phyloP scores from a whole-genome alignment of 257 asterid species.

The Knoxia roxburghii region DNA sequence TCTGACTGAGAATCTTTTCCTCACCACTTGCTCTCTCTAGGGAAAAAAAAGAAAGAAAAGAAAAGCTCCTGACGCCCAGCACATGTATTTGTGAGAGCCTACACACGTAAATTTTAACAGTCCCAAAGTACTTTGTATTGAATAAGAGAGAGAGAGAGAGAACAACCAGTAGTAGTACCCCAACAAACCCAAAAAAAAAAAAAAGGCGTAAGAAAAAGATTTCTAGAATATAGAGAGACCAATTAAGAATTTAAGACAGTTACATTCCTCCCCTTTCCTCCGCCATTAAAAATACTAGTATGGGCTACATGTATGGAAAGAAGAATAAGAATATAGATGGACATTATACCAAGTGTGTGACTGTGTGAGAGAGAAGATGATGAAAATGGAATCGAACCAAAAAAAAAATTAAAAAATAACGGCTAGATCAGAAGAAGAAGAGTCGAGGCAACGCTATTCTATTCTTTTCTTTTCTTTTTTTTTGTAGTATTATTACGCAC shows the following conservation, averaged over 20 bases:
- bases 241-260: not conserved
- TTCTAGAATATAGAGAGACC: too few relatives aligned
- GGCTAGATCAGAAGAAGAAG: constrained; percentile 4
- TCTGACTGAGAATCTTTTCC: not conserved
- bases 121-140: not conserved
- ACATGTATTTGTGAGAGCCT: not conserved
- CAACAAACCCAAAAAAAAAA: too few relatives aligned
- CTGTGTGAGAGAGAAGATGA: not conserved
- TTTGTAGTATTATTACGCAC: not conserved
- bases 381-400: not conserved
- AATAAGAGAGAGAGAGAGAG: constrained; percentile 2
- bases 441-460: constrained; percentile 23
- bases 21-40: constrained; percentile 9
- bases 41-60: not conserved
- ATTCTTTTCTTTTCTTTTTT: constrained; percentile 4
- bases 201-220: not conserved
- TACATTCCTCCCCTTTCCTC: not conserved
- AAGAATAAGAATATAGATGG: not conserved
- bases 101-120: not conserved
- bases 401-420: not conserved
- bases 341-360: constrained; percentile 5
- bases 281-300: constrained; percentile 2
- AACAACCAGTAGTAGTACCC: too few relatives aligned
- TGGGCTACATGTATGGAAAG: not conserved
- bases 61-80: constrained; percentile 7